Evolutionary conservation across 2,329 filamentous ascomycete species (phyloP), one percentile per base, ranked within the genome.

Genomic region (Fusarium zealandicum): DNA sequence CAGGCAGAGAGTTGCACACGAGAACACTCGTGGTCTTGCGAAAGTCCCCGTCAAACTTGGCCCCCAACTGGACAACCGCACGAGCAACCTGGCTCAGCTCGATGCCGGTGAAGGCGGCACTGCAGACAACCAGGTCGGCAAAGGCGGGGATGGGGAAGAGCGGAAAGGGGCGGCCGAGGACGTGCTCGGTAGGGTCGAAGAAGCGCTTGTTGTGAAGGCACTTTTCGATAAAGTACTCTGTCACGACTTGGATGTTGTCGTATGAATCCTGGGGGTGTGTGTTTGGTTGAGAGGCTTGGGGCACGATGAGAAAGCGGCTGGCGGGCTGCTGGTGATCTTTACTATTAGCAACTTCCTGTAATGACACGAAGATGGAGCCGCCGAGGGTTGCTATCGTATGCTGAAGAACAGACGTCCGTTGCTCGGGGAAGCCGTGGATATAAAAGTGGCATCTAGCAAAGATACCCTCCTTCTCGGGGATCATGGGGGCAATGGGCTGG

Each of bases 171-270:
- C 85, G 85, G 53, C 91, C 92, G 18, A 96, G 82, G 33, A 90
- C 81, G 18, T 95, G 86, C 5, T 84, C 79, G 44, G 80, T 76
- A 5, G 92, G 91, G 25, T 89, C 78, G 39, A 91, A 80, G 64
- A 93, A 83, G 20, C 76, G 77, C 72, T 90, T 95, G 59, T 85
- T 84, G 70, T 93, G 87, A 32, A 99, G 78, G 70, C 93, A 98
- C 40, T 86, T 85, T 75, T 99, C 95, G 45, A 99, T 81, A 83
- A 93, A 99, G 81, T 95, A 96, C 69, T 96, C 92, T 10, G 92
- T 98, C 27, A 96, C 86, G 36, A 82, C 70, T 43, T 79, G 70
- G 7, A 83, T 68, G 22, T 72, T 59, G 16, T 75, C 76, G 39
- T 76, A 71, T 5, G 67, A 65, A 8, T 69, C 51, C 8, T 62